phyloP scores from a whole-genome alignment of 495 filamentous ascomycete species.

The Neurospora sp. region DNA sequence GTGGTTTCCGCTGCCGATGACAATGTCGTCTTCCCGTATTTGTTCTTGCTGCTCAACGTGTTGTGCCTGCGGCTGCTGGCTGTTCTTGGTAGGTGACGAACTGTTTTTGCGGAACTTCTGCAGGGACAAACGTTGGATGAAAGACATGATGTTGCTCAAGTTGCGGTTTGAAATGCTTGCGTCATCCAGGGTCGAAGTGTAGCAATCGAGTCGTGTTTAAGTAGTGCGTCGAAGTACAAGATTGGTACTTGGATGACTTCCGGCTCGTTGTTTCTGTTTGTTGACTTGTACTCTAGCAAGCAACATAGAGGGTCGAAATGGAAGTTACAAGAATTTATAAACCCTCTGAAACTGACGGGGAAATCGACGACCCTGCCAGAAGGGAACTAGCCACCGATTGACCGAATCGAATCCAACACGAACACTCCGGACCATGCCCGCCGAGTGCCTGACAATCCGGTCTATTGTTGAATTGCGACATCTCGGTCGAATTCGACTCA shows the following conservation, averaged over 20 bases:
- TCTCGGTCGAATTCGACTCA: slow-evolving; percentile 5
- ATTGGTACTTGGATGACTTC: neutral
- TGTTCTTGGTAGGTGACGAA: neutral
- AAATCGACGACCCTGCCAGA: neutral
- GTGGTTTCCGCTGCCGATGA: neutral
- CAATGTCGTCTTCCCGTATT: neutral
- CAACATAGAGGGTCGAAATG: neutral
- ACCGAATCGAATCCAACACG: neutral
- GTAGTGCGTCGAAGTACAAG: neutral
- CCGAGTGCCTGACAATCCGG: neutral
- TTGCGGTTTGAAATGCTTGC: neutral
- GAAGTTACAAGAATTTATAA: neutral
- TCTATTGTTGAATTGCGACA: slow-evolving; percentile 13
- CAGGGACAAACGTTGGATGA: slow-evolving; percentile 15
- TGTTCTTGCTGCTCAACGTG: neutral
- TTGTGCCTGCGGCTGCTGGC: neutral
- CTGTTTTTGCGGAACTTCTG: slow-evolving; percentile 3
- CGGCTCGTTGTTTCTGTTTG: neutral
- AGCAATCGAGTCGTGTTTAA: neutral
- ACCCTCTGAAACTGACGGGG: neutral
- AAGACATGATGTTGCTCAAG: slow-evolving; percentile 6
- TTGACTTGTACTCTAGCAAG: neutral
- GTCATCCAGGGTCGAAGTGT: neutral
- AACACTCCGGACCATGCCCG: neutral
- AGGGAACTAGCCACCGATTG: neutral